These are phyloP conservation scores for Giardia muris DNA, from an alignment of 208 protist genomes.

Conservation along the genomic window DNA sequence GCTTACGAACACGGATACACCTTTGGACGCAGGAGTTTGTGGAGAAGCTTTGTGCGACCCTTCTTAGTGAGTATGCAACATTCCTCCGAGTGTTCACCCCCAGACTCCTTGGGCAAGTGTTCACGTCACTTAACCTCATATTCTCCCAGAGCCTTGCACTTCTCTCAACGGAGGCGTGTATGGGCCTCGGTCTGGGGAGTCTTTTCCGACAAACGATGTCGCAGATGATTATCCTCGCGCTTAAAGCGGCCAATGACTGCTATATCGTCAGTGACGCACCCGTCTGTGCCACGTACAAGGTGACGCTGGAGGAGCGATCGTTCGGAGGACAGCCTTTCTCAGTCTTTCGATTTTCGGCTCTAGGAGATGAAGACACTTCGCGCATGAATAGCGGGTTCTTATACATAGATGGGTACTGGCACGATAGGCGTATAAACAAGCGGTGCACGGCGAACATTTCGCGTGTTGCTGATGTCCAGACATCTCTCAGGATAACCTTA, in stretches of 20 bases:
- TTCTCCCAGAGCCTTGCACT: background rate
- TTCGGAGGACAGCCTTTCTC: background rate
- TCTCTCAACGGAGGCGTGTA: background rate
- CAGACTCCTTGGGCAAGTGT: background rate
- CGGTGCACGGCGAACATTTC: background rate
- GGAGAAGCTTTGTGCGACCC: background rate
- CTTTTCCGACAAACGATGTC: background rate
- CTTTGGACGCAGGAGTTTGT: background rate
- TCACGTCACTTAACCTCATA: background rate
- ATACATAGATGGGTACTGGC: background rate
- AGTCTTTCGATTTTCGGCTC: background rate
- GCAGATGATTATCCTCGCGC: background rate
- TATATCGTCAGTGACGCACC: background rate
- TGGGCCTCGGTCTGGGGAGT: background rate
- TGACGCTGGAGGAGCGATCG: background rate
- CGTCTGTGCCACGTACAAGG: background rate
- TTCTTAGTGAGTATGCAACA: background rate
- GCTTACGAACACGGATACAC: background rate
- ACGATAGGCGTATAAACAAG: background rate
- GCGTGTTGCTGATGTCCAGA: background rate
- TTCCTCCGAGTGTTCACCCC: background rate
- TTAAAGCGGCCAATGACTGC: background rate
- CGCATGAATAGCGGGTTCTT: background rate
- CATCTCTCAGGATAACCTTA: background rate
- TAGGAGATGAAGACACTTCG: background rate